Evolutionary conservation across 495 filamentous ascomycete species (phyloP).

Genomic region (Aspergillus baeticus): DNA sequence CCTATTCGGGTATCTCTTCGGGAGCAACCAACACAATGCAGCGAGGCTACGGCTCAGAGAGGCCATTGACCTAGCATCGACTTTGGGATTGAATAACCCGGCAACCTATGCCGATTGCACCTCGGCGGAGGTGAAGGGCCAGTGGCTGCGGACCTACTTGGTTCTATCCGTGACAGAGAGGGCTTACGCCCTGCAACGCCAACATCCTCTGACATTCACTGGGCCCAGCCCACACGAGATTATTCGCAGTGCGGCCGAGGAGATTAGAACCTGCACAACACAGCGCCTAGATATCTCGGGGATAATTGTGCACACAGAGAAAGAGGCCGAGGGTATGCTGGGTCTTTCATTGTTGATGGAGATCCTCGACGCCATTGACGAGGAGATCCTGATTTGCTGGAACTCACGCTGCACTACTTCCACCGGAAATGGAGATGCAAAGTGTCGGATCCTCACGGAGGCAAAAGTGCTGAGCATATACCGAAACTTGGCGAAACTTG

Average conservation of each 20-base stretch:
- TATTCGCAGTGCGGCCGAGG: slow-evolving; percentile 38
- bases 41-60: slow-evolving; percentile 62
- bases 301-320: slow-evolving; percentile 46
- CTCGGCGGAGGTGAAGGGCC: slow-evolving; percentile 41
- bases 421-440: slow-evolving; percentile 16
- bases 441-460: slow-evolving; percentile 35
- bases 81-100: slow-evolving; percentile 58
- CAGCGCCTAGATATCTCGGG: slow-evolving; percentile 27
- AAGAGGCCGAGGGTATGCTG: slow-evolving; percentile 45
- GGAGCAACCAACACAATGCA: slow-evolving; percentile 56
- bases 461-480: slow-evolving; percentile 37
- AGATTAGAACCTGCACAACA: slow-evolving; percentile 15
- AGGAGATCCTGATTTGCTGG: slow-evolving; percentile 44
- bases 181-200: slow-evolving; percentile 71
- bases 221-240: slow-evolving; percentile 39
- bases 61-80: slow-evolving; percentile 55
- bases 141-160: slow-evolving; percentile 48
- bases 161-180: slow-evolving; percentile 62
- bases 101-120: slow-evolving; percentile 45
- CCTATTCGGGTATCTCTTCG: slow-evolving; percentile 73
- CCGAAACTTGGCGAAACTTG: slow-evolving; percentile 35
- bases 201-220: slow-evolving; percentile 41
- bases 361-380: slow-evolving; percentile 42
- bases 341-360: slow-evolving; percentile 43
- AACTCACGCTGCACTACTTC: slow-evolving; percentile 36